A percentile compares a stretch with the other conserved stretches of the same genome.
These are phyloP conservation scores for Neodidymelliopsis sp. DNA, from an alignment of 2,329 filamentous ascomycete genomes.

Conservation along the genomic window DNA sequence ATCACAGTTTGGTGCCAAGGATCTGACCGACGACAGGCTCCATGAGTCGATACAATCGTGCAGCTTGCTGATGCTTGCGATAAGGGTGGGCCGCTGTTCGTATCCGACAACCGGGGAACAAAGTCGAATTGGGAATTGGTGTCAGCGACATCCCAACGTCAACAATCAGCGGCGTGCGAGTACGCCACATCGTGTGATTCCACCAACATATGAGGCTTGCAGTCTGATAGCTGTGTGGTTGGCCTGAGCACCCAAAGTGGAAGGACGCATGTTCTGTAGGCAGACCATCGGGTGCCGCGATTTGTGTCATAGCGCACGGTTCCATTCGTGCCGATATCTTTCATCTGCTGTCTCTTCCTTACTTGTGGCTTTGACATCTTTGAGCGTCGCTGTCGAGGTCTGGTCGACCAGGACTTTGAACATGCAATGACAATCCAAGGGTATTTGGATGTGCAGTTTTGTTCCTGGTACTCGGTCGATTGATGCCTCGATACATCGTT, in stretches of 20 bases:
- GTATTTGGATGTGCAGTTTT: no score
- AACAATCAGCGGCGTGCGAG: conserved; percentile 3
- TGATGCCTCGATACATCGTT: no score
- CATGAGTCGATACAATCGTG: background rate
- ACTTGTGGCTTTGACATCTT: no score
- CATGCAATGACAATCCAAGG: no score
- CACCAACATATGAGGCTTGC: conserved; percentile 10
- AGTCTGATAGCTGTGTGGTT: conserved; percentile 2
- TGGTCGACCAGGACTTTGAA: no score
- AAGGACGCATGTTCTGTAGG: conserved; percentile 3
- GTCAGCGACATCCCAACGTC: conserved; percentile 1
- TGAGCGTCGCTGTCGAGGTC: no score
- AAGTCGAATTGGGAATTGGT: conserved; percentile 1
- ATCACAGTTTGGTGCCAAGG: conserved; percentile 1
- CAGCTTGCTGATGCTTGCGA: conserved; percentile 10
- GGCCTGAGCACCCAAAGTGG: conserved; percentile 2
- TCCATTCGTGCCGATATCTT: no score
- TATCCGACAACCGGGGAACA: conserved; percentile 4
- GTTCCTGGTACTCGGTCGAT: no score
- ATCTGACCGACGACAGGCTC: conserved; percentile 1
- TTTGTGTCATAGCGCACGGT: background rate
- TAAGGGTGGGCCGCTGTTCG: conserved; percentile 17
- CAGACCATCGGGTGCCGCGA: background rate
- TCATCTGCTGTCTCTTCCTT: no score
- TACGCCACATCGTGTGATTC: background rate